Conservation (phyloP, 1,284 basidiomycete genomes). For the Cryptococcus amylolentus region DNA sequence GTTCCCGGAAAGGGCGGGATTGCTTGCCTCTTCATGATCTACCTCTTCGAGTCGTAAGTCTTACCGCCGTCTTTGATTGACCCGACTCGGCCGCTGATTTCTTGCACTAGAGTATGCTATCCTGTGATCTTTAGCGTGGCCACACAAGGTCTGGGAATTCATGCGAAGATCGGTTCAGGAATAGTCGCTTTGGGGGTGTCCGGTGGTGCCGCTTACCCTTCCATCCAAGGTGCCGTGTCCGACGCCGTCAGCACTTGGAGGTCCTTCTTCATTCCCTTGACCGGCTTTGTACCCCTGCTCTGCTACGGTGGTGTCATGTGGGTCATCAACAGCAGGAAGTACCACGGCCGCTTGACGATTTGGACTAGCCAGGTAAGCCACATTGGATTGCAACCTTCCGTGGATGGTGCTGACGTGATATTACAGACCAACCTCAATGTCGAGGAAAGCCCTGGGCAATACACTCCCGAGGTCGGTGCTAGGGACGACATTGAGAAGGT, state of each 20-base stretch:
- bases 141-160: conserved; percentile 30
- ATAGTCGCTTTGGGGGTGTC: conserved; percentile 29
- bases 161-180: conserved; percentile 32
- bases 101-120: conserved; percentile 21
- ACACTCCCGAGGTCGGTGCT: too few species aligned
- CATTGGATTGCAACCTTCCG: background rate
- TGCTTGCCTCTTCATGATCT: conserved; percentile 35
- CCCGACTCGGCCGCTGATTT: background rate
- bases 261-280: conserved; percentile 17
- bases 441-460: background rate
- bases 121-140: conserved; percentile 38
- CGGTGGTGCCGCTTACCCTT: conserved; percentile 29
- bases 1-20: conserved; percentile 31
- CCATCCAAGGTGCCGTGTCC: conserved; percentile 24
- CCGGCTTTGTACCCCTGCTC: conserved; percentile 24
- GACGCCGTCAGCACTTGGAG: conserved; percentile 20
- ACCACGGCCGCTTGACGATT: conserved; percentile 13
- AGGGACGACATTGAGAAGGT: too few species aligned
- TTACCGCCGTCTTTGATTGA: background rate
- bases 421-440: background rate
- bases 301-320: conserved; percentile 25
- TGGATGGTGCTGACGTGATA: background rate
- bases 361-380: conserved; percentile 8
- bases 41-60: conserved; percentile 29
- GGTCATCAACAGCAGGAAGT: conserved; percentile 15